Percentiles rank a stretch among this genome's conserved stretches.
Evolutionary conservation across 352 stramenopile species (phyloP).

Genomic region (Globisporangium cylindrosporum): DNA sequence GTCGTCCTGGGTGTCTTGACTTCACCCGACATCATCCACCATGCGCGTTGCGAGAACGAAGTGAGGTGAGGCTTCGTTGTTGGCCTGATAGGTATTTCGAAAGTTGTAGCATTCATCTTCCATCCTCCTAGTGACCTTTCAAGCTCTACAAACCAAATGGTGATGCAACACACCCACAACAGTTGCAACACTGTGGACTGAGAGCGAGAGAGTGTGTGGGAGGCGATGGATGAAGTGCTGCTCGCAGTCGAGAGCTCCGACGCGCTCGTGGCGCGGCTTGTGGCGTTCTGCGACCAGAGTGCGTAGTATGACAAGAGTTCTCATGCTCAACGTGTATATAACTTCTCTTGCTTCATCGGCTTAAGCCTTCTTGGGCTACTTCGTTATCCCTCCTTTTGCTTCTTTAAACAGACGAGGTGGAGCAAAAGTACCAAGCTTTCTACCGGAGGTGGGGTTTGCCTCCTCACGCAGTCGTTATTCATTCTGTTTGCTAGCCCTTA

Average conservation of each 20-base stretch:
- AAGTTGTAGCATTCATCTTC: not conserved
- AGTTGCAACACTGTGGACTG: no score
- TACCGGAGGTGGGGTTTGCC: constrained; percentile 5
- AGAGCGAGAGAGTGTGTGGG: not conserved
- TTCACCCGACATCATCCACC: not conserved
- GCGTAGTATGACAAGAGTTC: not conserved
- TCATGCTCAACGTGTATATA: not conserved
- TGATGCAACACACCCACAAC: not conserved
- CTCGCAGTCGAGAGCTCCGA: constrained; percentile 42
- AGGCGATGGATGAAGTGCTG: constrained; percentile 41
- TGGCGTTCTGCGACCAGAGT: constrained; percentile 40
- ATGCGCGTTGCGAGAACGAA: not conserved
- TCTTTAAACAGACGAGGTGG: constrained; percentile 13
- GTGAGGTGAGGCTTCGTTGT: not conserved
- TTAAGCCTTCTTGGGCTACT: not conserved
- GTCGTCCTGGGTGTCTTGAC: not conserved
- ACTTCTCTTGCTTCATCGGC: no score
- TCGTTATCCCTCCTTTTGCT: not conserved
- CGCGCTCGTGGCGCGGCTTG: constrained; percentile 34
- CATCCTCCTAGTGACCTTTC: not conserved
- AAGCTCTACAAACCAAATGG: not conserved
- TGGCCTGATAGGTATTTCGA: not conserved
- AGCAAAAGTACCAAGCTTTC: constrained; percentile 15
- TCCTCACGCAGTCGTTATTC: not conserved
- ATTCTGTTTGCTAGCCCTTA: not conserved